A percentile compares a stretch with the other conserved stretches of the same genome.
These are phyloP conservation scores for Xerophyta viscosa DNA, from an alignment of 106 monocot genomes.

Conservation along the genomic window DNA sequence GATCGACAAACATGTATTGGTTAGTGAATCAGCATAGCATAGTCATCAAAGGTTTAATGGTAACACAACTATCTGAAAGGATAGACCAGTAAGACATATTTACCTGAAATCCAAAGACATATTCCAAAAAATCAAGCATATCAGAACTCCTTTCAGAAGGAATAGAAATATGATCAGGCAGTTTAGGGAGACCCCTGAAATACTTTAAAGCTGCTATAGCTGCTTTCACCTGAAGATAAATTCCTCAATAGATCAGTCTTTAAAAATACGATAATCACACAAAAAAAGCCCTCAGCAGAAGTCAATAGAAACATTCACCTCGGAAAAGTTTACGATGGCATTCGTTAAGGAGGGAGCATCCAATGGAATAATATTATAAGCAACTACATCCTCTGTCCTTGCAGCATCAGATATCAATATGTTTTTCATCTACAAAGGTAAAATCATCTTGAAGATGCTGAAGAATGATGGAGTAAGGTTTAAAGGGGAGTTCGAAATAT, in stretches of 20 bases:
- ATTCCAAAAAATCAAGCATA: slow-evolving; percentile 84
- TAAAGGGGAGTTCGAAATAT: too few species aligned
- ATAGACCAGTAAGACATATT: slow-evolving; percentile 1
- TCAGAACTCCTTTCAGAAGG: slow-evolving; percentile 56
- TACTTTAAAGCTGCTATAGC: slow-evolving; percentile 69
- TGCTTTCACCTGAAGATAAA: slow-evolving; percentile 53
- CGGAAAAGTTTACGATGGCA: slow-evolving; percentile 49
- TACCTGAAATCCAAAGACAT: slow-evolving; percentile 97
- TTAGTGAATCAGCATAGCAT: too few species aligned
- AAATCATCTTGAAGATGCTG: not conserved
- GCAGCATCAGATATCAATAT: slow-evolving; percentile 90
- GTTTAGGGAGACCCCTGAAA: slow-evolving; percentile 56
- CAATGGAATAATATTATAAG: slow-evolving; percentile 92
- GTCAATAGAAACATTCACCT: slow-evolving; percentile 27
- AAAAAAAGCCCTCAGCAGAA: not conserved
- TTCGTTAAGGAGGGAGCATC: slow-evolving; percentile 74
- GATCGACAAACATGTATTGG: too few species aligned
- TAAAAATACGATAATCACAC: too few species aligned
- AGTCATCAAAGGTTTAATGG: too few species aligned
- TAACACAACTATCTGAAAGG: too few species aligned
- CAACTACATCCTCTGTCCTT: slow-evolving; percentile 67
- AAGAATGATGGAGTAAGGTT: not conserved
- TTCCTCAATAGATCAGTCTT: not conserved
- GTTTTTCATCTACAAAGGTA: slow-evolving; percentile 52
- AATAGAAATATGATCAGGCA: slow-evolving; percentile 57